Conservation (phyloP, 2,329 filamentous ascomycete genomes). For the Blumeria graminis region DNA sequence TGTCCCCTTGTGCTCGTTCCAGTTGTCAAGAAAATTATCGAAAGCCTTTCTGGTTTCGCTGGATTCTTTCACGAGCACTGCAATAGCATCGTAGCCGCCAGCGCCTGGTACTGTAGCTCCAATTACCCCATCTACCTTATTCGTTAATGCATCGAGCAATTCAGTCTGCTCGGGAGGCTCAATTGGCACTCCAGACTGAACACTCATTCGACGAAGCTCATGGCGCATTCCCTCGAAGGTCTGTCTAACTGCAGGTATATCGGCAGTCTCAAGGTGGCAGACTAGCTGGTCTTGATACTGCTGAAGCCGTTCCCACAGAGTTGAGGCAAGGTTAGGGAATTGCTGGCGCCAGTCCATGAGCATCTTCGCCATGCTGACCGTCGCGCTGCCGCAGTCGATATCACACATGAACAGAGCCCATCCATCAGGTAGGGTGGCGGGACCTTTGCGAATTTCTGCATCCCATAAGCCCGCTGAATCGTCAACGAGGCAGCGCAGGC, state of each 20-base stretch:
- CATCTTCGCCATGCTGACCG: slow-evolving; percentile 85
- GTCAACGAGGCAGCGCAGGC: slow-evolving; percentile 42
- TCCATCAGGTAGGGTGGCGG: slow-evolving; percentile 45
- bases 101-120: slow-evolving; percentile 87
- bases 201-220: slow-evolving; percentile 55
- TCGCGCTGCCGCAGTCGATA: slow-evolving; percentile 82
- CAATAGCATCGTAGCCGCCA: slow-evolving; percentile 78
- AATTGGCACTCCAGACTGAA: slow-evolving; percentile 53
- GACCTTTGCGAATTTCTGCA: slow-evolving; percentile 45
- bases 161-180: slow-evolving; percentile 71
- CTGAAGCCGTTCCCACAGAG: slow-evolving; percentile 56
- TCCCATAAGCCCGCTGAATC: slow-evolving; percentile 45
- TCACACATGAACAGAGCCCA: slow-evolving; percentile 79
- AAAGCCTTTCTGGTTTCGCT: slow-evolving; percentile 35
- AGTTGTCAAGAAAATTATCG: slow-evolving; percentile 35
- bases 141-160: slow-evolving; percentile 50
- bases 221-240: slow-evolving; percentile 28
- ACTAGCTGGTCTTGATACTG: slow-evolving; percentile 48
- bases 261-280: slow-evolving; percentile 27
- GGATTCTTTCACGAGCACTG: slow-evolving; percentile 54
- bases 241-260: slow-evolving; percentile 19
- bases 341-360: slow-evolving; percentile 59
- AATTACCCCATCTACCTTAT: slow-evolving; percentile 50
- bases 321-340: slow-evolving; percentile 36
- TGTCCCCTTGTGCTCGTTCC: slow-evolving; percentile 33